Conservation (phyloP, 2,329 filamentous ascomycete genomes). For the Ophiostoma novo-ulmi region DNA sequence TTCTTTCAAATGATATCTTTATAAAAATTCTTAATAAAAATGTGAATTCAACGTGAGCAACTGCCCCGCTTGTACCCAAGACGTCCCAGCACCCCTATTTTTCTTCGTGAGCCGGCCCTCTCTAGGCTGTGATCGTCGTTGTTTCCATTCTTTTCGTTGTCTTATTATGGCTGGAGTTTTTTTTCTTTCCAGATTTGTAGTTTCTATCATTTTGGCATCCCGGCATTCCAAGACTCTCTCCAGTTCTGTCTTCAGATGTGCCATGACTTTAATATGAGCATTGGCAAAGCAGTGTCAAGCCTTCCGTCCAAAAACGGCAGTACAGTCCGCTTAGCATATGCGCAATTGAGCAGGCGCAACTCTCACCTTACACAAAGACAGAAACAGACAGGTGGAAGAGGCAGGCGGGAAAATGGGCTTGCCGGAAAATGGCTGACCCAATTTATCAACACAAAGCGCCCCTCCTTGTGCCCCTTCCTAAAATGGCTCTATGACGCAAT, state of each 20-base stretch:
- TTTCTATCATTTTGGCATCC: neutral
- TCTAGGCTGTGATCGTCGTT: slow-evolving; percentile 12
- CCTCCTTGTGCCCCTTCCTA: slow-evolving; percentile 11
- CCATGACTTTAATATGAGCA: neutral
- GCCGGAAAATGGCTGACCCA: slow-evolving; percentile 19
- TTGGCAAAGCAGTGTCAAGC: neutral
- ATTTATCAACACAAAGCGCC: slow-evolving; percentile 19
- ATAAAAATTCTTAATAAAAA: neutral
- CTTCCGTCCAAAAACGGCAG: neutral
- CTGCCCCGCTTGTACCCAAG: neutral
- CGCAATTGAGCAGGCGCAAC: neutral
- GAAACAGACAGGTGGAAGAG: neutral
- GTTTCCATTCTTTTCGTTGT: neutral
- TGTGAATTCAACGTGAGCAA: neutral
- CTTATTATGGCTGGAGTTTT: neutral
- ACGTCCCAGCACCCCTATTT: slow-evolving; percentile 11
- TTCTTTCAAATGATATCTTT: neutral
- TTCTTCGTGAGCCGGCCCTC: slow-evolving; percentile 15
- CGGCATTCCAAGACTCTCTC: neutral
- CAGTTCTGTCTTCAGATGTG: neutral
- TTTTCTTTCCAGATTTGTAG: neutral
- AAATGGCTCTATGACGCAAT: slow-evolving; percentile 22
- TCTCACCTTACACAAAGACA: neutral
- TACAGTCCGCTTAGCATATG: neutral
- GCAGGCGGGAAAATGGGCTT: neutral